phyloP scores from a whole-genome alignment of 768 basidiomycete genomes.

The Fibroporia radiculosa region DNA sequence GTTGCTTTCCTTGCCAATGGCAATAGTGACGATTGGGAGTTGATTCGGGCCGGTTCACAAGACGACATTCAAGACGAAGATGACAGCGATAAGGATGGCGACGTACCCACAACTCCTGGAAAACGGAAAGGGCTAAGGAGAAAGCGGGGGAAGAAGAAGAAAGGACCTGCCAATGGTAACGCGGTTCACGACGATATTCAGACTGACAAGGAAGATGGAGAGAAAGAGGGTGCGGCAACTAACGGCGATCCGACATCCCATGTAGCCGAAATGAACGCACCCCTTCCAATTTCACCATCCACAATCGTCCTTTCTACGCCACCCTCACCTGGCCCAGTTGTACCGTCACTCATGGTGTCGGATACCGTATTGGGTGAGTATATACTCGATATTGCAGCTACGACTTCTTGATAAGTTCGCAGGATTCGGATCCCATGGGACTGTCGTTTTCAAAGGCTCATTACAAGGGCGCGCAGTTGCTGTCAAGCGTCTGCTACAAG shows the following conservation, averaged over 20 bases:
- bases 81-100: slow-evolving; percentile 42
- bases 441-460: slow-evolving; percentile 89
- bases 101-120: slow-evolving; percentile 34
- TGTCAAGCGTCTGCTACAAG: slow-evolving; percentile 92
- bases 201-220: slow-evolving; percentile 11
- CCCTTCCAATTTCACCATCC: slow-evolving; percentile 6
- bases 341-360: slow-evolving; percentile 60
- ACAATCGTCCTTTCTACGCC: slow-evolving; percentile 16
- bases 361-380: slow-evolving; percentile 65
- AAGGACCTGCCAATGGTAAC: slow-evolving; percentile 7
- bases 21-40: neutral
- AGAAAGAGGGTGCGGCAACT: neutral
- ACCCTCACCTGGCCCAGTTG: slow-evolving; percentile 13
- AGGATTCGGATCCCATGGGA: slow-evolving; percentile 97
- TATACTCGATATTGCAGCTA: neutral
- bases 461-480: slow-evolving; percentile 97
- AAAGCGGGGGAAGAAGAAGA: slow-evolving; percentile 26
- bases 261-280: slow-evolving; percentile 7
- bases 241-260: neutral
- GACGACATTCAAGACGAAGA: slow-evolving; percentile 28
- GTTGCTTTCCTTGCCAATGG: slow-evolving; percentile 1
- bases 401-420: slow-evolving; percentile 1
- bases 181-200: slow-evolving; percentile 16
- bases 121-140: slow-evolving; percentile 26
- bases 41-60: slow-evolving; percentile 1